These are phyloP conservation scores for Metschnikowia vanudenii DNA, from an alignment of 805 yeast species.

Conservation along the genomic window DNA sequence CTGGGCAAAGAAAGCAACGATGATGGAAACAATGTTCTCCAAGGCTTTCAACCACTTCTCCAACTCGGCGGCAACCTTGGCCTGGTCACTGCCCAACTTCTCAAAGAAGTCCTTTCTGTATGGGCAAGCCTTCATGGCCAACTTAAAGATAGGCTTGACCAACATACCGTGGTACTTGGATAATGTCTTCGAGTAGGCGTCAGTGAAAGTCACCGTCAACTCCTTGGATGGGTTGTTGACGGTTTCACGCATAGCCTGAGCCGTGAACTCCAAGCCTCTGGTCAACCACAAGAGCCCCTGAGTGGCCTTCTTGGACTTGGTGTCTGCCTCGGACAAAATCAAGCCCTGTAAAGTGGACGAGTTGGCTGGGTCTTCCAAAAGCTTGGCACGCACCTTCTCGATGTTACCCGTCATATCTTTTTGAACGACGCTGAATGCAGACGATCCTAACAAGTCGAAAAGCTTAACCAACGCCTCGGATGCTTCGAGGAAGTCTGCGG, in stretches of 20 bases:
- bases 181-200: constrained; percentile 79
- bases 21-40: constrained; percentile 68
- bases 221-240: constrained; percentile 62
- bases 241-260: constrained; percentile 81
- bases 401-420: constrained; percentile 87
- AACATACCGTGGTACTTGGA: constrained; percentile 79
- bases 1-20: constrained; percentile 69
- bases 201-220: constrained; percentile 73
- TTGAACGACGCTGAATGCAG: constrained; percentile 84
- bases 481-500: constrained; percentile 77
- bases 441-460: constrained; percentile 79
- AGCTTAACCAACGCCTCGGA: constrained; percentile 78
- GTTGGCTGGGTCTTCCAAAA: constrained; percentile 60
- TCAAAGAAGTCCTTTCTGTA: constrained; percentile 81
- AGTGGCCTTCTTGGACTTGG: constrained; percentile 74
- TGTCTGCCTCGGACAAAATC: constrained; percentile 67
- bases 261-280: constrained; percentile 87
- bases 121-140: constrained; percentile 95
- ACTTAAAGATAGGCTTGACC: constrained; percentile 81
- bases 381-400: constrained; percentile 65
- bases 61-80: constrained; percentile 63
- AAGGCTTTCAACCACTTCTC: constrained; percentile 72
- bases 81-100: constrained; percentile 77
- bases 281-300: constrained; percentile 88
- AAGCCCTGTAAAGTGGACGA: constrained; percentile 74